Conservation (phyloP, 78 protist species). For the Isochrysis galbana region DNA sequence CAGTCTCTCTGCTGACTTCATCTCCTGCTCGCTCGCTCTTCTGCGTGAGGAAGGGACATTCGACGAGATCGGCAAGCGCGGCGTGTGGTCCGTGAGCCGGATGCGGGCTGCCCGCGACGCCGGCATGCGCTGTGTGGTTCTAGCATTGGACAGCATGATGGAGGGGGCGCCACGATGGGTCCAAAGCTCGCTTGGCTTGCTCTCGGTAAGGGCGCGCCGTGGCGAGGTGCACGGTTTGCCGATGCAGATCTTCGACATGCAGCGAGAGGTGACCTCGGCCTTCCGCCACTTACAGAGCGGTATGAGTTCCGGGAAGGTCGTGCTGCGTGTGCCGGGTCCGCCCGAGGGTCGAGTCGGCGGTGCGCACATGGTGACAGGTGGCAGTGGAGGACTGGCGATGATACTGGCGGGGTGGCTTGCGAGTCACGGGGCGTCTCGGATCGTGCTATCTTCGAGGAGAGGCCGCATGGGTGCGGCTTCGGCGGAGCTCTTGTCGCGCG, state of each 20-base stretch:
- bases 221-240: neutral
- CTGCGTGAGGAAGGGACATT: neutral
- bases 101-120: neutral
- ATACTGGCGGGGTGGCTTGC: constrained; percentile 1
- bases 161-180: neutral
- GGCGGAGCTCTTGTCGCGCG: constrained; percentile 7
- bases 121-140: neutral
- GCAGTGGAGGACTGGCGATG: constrained; percentile 18
- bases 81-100: neutral
- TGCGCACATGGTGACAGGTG: constrained; percentile 7
- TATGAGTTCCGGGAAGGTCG: constrained; percentile 25
- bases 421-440: neutral
- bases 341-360: neutral
- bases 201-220: neutral
- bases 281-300: constrained; percentile 29
- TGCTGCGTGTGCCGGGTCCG: neutral
- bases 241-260: neutral
- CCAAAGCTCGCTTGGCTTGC: neutral
- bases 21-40: neutral
- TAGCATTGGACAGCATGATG: neutral
- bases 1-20: constrained; percentile 18
- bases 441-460: neutral
- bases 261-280: neutral
- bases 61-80: constrained; percentile 40
- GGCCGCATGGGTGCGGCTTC: neutral